A percentile compares a stretch with the other conserved stretches of the same genome.
Conservation (phyloP, 2,329 filamentous ascomycete species). For the Exophiala dermatitidis region DNA sequence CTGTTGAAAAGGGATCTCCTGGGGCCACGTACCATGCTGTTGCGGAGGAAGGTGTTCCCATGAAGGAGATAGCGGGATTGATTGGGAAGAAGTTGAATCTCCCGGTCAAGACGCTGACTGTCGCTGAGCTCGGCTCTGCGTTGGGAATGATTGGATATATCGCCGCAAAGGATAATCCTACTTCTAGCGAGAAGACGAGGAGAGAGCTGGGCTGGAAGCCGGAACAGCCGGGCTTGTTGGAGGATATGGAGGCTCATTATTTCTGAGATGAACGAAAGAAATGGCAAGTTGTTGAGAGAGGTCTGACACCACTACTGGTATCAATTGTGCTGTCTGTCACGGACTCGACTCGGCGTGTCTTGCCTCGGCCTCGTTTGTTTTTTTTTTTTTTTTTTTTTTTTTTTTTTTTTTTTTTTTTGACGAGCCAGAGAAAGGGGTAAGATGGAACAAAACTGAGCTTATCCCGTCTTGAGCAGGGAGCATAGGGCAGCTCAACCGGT, state of each 20-base stretch:
- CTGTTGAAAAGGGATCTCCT: conserved; percentile 34
- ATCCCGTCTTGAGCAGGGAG: too few species aligned
- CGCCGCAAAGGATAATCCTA: conserved; percentile 28
- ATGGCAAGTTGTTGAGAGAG: background rate
- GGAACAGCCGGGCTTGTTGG: conserved; percentile 26
- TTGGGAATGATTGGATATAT: conserved; percentile 29
- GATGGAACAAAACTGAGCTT: too few species aligned
- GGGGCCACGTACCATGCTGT: conserved; percentile 36
- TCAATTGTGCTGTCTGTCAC: too few species aligned
- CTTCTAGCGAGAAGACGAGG: conserved; percentile 34
- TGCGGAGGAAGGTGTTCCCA: conserved; percentile 32
- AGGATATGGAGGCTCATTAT: conserved; percentile 29
- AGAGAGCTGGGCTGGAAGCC: conserved; percentile 34
- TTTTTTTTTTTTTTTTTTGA: too few species aligned
- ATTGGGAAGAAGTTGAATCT: conserved; percentile 34
- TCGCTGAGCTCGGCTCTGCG: too few species aligned
- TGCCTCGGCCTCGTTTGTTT: too few species aligned
- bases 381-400: too few species aligned
- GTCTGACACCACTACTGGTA: background rate
- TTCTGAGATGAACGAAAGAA: conserved; percentile 2
- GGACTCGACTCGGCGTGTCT: too few species aligned
- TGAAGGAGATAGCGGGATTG: conserved; percentile 34
- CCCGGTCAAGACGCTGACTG: conserved; percentile 21
- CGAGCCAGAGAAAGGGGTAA: too few species aligned
- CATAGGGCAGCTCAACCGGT: too few species aligned